Percentiles rank a stretch among this genome's conserved stretches.
Conservation (phyloP, 2,329 filamentous ascomycete genomes). For the Rugonectria rugulosa region DNA sequence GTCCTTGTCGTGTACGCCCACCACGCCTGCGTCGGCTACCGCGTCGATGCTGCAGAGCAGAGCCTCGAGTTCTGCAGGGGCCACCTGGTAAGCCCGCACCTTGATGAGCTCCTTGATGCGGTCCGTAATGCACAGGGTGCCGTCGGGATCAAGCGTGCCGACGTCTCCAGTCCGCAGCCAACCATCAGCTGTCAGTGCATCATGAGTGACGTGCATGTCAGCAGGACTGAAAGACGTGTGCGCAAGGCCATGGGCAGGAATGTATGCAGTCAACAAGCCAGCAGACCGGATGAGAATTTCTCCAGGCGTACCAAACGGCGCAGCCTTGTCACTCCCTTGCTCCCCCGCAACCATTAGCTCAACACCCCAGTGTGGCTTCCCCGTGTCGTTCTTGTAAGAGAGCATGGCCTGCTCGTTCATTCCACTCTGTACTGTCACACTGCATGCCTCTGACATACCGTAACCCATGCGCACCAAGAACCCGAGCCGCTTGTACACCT, state of each 20-base stretch:
- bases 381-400: constrained; percentile 64
- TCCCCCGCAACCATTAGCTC: constrained; percentile 67
- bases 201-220: constrained; percentile 48
- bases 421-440: constrained; percentile 67
- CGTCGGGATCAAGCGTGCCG: constrained; percentile 62
- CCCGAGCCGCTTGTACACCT: constrained; percentile 68
- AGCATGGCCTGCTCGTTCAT: constrained; percentile 54
- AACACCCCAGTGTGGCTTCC: constrained; percentile 71
- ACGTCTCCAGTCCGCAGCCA: constrained; percentile 79
- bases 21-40: constrained; percentile 71
- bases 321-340: constrained; percentile 38
- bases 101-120: constrained; percentile 75
- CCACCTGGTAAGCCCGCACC: constrained; percentile 67
- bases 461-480: constrained; percentile 66
- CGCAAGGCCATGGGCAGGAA: constrained; percentile 59
- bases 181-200: constrained; percentile 58
- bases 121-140: constrained; percentile 72
- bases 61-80: constrained; percentile 59
- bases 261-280: constrained; percentile 73
- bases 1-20: constrained; percentile 62
- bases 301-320: constrained; percentile 61
- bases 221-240: constrained; percentile 18
- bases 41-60: constrained; percentile 46
- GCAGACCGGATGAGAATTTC: constrained; percentile 72
- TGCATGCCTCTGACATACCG: constrained; percentile 79